Evolutionary conservation across 108 stramenopile species (phyloP), one percentile per base, ranked within the genome.

Genomic region (Craspedostauros australis): DNA sequence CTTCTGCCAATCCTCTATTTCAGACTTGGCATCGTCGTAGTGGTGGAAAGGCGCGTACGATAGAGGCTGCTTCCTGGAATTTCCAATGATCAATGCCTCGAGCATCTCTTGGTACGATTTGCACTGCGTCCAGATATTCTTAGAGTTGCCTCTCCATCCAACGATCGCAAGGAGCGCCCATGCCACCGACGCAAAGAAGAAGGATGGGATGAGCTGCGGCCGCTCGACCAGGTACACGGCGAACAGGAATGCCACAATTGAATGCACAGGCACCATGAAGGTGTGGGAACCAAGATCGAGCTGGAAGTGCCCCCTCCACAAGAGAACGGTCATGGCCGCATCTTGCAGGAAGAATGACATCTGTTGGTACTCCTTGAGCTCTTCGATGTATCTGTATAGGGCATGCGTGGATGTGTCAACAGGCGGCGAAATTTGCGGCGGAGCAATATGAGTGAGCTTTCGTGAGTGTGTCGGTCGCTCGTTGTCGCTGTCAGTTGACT

Each of bases 281-380:
- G 46, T 15, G 34, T 53, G 59, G 2, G n/a, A 41, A 18, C 60
- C 64, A 14, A 66, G 2, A 0, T 31, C 52, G 7, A 82, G 21
- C 4, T 45, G 60, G 48, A 47, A 71, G 18, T 72, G 62, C 18
- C 78, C 76, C 25, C 83, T 73, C 89, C 89, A 91, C 12, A 91
- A 42, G 4, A 86, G 37, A 1, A 91, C 27, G 14, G 68, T 73
- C 27, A 75, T 58, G 9, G 76, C 1, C 9, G 72, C 83, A 63
- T 86, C 84, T 33, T 76, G 69, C 2, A 83, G 23, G 30, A 70
- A 70, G 38, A 72, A 73, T 23, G 64, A 54, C 6, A 72, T 40
- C 16, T 60, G 40, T 30, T 73, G 66, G 21, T 75, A 68, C 45
- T 60, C 61, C 25, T 26, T 25, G 49, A 86, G 29, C 39, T 77